A percentile compares a stretch with the other conserved stretches of the same genome.
phyloP scores from a whole-genome alignment of 2,329 filamentous ascomycete species.

The Aureobasidium mangrovei region DNA sequence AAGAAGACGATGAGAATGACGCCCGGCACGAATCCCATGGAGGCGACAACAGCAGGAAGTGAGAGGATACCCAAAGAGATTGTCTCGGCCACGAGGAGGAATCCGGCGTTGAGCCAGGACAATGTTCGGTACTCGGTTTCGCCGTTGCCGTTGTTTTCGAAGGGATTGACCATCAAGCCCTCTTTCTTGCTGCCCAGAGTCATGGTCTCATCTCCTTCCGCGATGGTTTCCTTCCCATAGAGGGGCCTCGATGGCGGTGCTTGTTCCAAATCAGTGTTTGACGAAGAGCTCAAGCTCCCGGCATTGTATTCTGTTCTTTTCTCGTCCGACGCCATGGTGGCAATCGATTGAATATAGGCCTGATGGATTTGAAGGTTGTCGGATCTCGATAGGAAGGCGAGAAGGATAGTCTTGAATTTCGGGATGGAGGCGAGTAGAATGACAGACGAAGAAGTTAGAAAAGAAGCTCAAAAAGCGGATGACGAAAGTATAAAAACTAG shows the following conservation, averaged over 20 bases:
- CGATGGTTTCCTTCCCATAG: not conserved
- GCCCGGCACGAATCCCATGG: slow-evolving; percentile 38
- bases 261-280: slow-evolving; percentile 10
- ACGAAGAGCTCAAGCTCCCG: slow-evolving; percentile 7
- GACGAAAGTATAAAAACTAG: slow-evolving; percentile 11
- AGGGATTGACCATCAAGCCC: slow-evolving; percentile 14
- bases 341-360: not conserved
- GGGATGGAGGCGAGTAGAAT: not conserved
- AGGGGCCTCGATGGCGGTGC: not conserved
- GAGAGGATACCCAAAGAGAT: slow-evolving; percentile 50
- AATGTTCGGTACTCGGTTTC: slow-evolving; percentile 30
- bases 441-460: not conserved
- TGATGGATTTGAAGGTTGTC: not conserved
- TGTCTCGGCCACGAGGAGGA: slow-evolving; percentile 51
- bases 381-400: not conserved
- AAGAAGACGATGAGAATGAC: slow-evolving; percentile 40
- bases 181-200: slow-evolving; percentile 11
- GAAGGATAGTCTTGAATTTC: not conserved
- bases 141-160: slow-evolving; percentile 15
- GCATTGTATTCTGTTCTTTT: slow-evolving; percentile 1
- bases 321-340: slow-evolving; percentile 5
- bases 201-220: slow-evolving; percentile 8
- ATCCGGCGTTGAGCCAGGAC: slow-evolving; percentile 15
- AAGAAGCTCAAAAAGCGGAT: slow-evolving; percentile 5
- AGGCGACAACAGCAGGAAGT: slow-evolving; percentile 44